Evolutionary conservation across 371 early-diverging fungal genomes (phyloP), one percentile per base, ranked within the genome.

Genomic region (Actinomortierella wolfii): DNA sequence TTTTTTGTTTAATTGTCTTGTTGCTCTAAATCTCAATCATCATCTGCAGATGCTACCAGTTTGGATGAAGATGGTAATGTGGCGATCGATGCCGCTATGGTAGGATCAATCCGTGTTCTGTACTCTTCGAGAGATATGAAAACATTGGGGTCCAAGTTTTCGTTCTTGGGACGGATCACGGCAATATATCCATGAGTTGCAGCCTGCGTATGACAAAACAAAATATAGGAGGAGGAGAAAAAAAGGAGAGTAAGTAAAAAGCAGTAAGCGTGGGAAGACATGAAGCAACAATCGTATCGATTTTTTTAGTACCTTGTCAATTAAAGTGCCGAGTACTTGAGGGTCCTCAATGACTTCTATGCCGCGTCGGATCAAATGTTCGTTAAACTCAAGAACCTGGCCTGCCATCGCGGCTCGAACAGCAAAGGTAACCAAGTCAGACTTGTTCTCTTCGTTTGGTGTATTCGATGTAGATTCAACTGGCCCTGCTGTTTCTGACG

Each of bases 161-260:
- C 71, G 2, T 55, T 24, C 49, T 71, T 71, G 24, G 65, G 71
- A 15, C 62, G 43, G n/a, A 71, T 57, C 17, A 71, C 71, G 15
- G 71, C 71, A 56, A 71, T 61, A 21, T 57, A 71, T 26, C 71
- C 71, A 51, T 71, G 71, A 3, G 71, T 71, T 34, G 61, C 60
- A 2, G 71, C 71, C 71, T 71, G 57, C 6, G 42, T 15, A 2
- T 13, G 20, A 43, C 23, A 49, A 28, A 41, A 28, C 13, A 25
- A 34, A 51, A 23, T 2, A 51, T 17, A 34, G 34, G 11, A 34
- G 11, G 34, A 34, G 34, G 4, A 11, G 34, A 34, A 6, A 6
- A 34, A 34, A 34, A 34, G 4, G 11, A 4, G 34, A 34, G 34
- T 34, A 6, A 34, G 34, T 6, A 34, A 34, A 6, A 11, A 34